Conservation (phyloP, 2,329 filamentous ascomycete genomes). For the Chrysoporthe austroafricana region DNA sequence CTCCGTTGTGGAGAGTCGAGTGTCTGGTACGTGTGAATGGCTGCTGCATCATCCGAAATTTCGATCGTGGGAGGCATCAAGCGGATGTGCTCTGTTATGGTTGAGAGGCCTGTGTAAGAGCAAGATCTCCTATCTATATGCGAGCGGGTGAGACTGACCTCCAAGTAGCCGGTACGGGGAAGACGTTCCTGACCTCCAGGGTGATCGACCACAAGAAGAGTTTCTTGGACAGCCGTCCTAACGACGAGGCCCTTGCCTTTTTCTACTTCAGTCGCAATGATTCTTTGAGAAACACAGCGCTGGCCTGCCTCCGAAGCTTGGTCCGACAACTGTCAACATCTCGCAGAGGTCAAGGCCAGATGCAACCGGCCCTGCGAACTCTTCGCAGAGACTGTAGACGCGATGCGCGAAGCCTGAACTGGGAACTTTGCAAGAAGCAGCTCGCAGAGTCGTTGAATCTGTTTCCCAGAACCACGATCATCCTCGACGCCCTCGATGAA, state of each 20-base stretch:
- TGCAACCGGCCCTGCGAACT: conserved; percentile 21
- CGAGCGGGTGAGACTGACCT: conserved; percentile 12
- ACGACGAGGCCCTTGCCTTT: conserved; percentile 37
- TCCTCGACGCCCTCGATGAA: conserved; percentile 44
- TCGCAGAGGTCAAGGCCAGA: neutral
- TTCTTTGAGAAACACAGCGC: conserved; percentile 33
- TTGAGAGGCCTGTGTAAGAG: conserved; percentile 26
- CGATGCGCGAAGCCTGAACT: conserved; percentile 21
- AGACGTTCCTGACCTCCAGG: conserved; percentile 29
- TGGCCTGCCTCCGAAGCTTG: conserved; percentile 38
- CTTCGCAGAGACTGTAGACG: conserved; percentile 2
- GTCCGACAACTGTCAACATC: conserved; percentile 37
- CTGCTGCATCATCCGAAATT: conserved; percentile 21
- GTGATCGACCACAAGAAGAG: conserved; percentile 28
- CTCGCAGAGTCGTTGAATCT: conserved; percentile 34
- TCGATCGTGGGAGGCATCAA: conserved; percentile 20
- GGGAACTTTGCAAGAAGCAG: conserved; percentile 30
- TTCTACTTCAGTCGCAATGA: conserved; percentile 42
- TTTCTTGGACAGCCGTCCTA: conserved; percentile 5
- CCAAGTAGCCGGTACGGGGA: conserved; percentile 29
- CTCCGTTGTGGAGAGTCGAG: conserved; percentile 21
- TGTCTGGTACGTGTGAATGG: conserved; percentile 26
- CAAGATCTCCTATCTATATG: neutral
- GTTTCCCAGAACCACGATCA: conserved; percentile 38
- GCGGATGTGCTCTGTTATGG: conserved; percentile 25